Evolutionary conservation across 2,329 filamentous ascomycete species (phyloP), one percentile per base, ranked within the genome.

Genomic region (Penicillium sp.): DNA sequence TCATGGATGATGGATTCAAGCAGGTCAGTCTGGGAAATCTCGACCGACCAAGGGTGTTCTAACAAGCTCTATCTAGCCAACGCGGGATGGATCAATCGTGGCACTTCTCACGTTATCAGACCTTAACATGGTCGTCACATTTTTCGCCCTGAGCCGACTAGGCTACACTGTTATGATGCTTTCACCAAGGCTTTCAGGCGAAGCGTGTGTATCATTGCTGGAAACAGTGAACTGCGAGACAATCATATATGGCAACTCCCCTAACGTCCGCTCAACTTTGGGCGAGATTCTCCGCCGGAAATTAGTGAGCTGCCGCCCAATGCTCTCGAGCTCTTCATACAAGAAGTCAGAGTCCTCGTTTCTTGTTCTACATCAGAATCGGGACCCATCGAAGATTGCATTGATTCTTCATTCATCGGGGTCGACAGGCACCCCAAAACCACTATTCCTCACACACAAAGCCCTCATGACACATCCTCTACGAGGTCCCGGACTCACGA

Each of bases 391-490:
- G 41, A 67, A 68, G 40, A 55, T 66, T 1, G 69, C 69, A 0
- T 54, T 76, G 28, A 75, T 77, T 25, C 65, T 72, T 34, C 76
- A 78, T 53, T 77, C 75, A 0, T 77, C 75, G 0, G 76, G 76
- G 0, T 76, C 75, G 2, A 77, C 75, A 0, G 74, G 75, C 0
- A 66, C 71, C 3, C 75, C 75, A 0, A 77, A 77, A 49, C 74
- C 75, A 3, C 60, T 77, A 2, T 64, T 69, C 12, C 65, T 75
- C 29, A 74, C 72, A 2, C 73, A 77, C 45, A 62, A 65, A 30
- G 67, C 66, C 4, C 43, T 75, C 18, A 63, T 74, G 57, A 68
- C 58, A 3, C 69, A 66, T 40, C 68, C 70, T 2, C 46, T 70
- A 25, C 53, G 63, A 18, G 65, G 65, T 0, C 68, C 68, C 0